phyloP scores from a whole-genome alignment of 2,329 filamentous ascomycete genomes.

The Pestalotiopsis sp. region DNA sequence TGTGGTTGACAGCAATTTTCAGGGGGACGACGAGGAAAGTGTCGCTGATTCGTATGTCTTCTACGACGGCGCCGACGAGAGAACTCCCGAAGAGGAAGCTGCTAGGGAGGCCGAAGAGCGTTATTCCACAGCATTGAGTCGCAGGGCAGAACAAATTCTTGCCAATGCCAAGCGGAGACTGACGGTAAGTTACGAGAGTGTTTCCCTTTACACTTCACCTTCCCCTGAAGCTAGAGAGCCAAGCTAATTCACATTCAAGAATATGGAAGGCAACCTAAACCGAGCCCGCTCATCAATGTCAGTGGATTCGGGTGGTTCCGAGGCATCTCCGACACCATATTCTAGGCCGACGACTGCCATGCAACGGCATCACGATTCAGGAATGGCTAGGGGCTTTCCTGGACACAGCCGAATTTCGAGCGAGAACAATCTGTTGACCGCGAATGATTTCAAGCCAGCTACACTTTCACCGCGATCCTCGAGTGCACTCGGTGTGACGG shows the following conservation, averaged over 20 bases:
- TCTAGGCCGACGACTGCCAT: constrained; percentile 42
- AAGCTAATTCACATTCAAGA: constrained; percentile 50
- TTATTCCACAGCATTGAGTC: constrained; percentile 77
- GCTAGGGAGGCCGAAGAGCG: constrained; percentile 53
- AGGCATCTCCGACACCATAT: constrained; percentile 51
- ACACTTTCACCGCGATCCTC: constrained; percentile 59
- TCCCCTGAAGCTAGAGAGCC: neutral
- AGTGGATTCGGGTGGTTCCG: constrained; percentile 49
- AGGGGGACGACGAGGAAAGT: constrained; percentile 70
- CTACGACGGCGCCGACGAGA: constrained; percentile 37
- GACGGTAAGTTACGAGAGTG: constrained; percentile 62
- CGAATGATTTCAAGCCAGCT: constrained; percentile 42
- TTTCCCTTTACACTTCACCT: neutral
- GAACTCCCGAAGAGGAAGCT: constrained; percentile 27
- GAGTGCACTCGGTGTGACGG: constrained; percentile 64
- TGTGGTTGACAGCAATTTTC: constrained; percentile 66
- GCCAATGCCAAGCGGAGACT: constrained; percentile 90
- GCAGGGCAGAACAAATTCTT: constrained; percentile 85
- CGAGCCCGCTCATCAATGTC: constrained; percentile 70
- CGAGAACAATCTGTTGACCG: constrained; percentile 53
- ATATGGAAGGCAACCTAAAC: constrained; percentile 90
- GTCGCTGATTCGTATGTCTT: constrained; percentile 57
- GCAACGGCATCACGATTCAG: constrained; percentile 31
- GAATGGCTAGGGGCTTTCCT: constrained; percentile 31
- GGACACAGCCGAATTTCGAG: constrained; percentile 65